Evolutionary conservation across 306 rosid genomes (phyloP).

Genomic region (Dalbergia cultrata): DNA sequence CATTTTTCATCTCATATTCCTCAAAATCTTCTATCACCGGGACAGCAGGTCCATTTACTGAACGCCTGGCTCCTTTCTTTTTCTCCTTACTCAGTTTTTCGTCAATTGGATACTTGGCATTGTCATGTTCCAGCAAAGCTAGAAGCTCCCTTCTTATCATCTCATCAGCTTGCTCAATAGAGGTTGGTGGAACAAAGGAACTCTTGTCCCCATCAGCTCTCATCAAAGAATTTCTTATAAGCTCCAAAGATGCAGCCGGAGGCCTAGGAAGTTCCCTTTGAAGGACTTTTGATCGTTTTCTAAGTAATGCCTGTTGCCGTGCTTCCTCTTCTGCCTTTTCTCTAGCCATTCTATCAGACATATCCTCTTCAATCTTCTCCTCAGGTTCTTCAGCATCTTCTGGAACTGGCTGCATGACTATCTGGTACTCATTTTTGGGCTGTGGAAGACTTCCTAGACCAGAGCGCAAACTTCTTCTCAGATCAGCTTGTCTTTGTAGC

Average conservation of each 20-base stretch:
- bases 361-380: conserved; percentile 86
- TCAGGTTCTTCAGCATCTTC: conserved; percentile 86
- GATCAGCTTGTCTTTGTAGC: conserved; percentile 74
- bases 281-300: conserved; percentile 90
- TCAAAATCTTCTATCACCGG: conserved; percentile 82
- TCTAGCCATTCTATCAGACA: conserved; percentile 88
- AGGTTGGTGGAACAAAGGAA: conserved; percentile 91
- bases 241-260: conserved; percentile 79
- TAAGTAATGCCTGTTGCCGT: conserved; percentile 78
- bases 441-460: conserved; percentile 76
- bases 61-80: conserved; percentile 69
- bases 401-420: conserved; percentile 76
- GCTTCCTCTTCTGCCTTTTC: conserved; percentile 91
- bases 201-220: conserved; percentile 89
- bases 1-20: conserved; percentile 79
- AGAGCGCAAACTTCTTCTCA: conserved; percentile 67
- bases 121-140: conserved; percentile 78
- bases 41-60: conserved; percentile 58
- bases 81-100: conserved; percentile 72
- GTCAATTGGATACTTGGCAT: conserved; percentile 78
- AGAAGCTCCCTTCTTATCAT: conserved; percentile 79
- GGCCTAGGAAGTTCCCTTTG: conserved; percentile 96
- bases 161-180: conserved; percentile 89
- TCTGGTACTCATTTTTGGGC: conserved; percentile 86
- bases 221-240: conserved; percentile 77